phyloP scores from a whole-genome alignment of 192 early-diverging fungal genomes.

The Lobosporangium transversale region DNA sequence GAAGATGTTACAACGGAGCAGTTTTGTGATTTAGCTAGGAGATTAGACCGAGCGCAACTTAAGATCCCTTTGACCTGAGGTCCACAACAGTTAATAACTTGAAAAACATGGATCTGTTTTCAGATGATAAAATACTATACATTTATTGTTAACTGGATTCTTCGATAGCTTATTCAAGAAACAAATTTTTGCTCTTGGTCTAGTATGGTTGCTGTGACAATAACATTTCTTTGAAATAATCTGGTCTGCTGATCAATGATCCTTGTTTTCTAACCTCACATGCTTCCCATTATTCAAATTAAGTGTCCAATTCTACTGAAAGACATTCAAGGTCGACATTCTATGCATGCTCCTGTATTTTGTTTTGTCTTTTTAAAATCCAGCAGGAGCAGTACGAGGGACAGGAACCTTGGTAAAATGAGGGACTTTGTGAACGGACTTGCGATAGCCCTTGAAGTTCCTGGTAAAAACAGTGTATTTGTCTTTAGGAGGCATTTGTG shows the following conservation, averaged over 20 bases:
- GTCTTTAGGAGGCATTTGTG: slow-evolving; percentile 78
- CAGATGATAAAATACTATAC: not conserved
- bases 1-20: slow-evolving; percentile 71
- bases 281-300: too few relatives aligned
- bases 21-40: slow-evolving; percentile 66
- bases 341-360: too few relatives aligned
- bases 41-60: slow-evolving; percentile 54
- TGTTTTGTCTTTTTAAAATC: too few relatives aligned
- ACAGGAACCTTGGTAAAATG: slow-evolving; percentile 85
- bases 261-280: too few relatives aligned
- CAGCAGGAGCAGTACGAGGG: slow-evolving; percentile 72
- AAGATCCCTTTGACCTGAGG: slow-evolving; percentile 42
- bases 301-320: too few relatives aligned
- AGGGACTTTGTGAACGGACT: slow-evolving; percentile 86
- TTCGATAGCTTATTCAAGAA: too few relatives aligned
- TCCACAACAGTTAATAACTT: too few relatives aligned
- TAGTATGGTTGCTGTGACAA: too few relatives aligned
- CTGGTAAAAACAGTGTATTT: slow-evolving; percentile 89
- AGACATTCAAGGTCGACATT: too few relatives aligned
- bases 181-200: too few relatives aligned
- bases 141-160: not conserved
- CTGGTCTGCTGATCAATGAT: too few relatives aligned
- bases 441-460: slow-evolving; percentile 72
- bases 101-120: not conserved
- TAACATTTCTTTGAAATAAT: too few relatives aligned